phyloP scores from a whole-genome alignment of 1,139 yeast species.

The Magnusiomyces fungicola region DNA sequence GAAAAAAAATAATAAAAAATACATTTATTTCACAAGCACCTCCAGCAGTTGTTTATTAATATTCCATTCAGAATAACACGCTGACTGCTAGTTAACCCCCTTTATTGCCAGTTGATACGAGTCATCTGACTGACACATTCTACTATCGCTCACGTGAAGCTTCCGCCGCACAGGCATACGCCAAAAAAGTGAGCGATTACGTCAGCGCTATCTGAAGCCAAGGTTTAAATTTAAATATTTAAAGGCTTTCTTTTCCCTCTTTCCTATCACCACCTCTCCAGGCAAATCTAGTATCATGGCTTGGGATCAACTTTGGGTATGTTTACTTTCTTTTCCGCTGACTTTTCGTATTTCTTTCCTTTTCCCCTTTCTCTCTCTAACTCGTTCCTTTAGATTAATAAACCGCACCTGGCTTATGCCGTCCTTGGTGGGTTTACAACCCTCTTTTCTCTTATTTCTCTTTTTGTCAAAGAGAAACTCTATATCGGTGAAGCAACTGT shows the following conservation, averaged over 20 bases:
- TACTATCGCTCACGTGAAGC: not conserved
- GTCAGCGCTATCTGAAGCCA: not conserved
- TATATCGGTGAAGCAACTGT: slow-evolving; percentile 96
- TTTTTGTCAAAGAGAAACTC: slow-evolving; percentile 80
- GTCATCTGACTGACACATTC: not conserved
- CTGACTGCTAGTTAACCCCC: no score
- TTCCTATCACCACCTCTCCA: not conserved
- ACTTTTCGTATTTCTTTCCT: not conserved
- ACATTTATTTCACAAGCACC: no score
- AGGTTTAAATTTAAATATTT: not conserved
- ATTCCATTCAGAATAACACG: no score
- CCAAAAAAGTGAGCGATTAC: no score
- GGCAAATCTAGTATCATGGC: slow-evolving; percentile 20
- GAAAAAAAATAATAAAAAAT: no score
- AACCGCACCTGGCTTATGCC: slow-evolving; percentile 87
- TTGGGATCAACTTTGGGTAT: slow-evolving; percentile 30
- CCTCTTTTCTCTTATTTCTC: slow-evolving; percentile 78
- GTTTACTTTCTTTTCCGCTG: slow-evolving; percentile 7
- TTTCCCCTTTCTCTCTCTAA: not conserved
- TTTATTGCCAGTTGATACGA: not conserved
- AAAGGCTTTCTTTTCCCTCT: not conserved
- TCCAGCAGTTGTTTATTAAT: no score
- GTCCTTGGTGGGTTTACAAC: slow-evolving; percentile 86
- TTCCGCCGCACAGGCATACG: no score
- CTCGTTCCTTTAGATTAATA: slow-evolving; percentile 34